Evolutionary conservation across 495 filamentous ascomycete species (phyloP).

Genomic region (Sporormia fimetaria): DNA sequence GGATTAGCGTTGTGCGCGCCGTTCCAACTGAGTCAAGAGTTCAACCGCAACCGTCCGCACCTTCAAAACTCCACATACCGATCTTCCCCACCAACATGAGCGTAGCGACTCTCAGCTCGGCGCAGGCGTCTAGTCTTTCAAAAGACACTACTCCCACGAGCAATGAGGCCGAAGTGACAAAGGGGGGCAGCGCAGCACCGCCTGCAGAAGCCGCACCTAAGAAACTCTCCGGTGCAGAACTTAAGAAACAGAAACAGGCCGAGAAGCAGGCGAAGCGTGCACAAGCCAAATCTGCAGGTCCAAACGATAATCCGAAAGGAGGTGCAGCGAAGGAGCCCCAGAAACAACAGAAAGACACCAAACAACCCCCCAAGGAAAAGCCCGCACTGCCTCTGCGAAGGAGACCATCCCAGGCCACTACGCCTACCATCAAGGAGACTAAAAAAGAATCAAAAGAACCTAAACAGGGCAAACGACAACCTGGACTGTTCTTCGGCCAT

Average conservation of each 20-base stretch:
- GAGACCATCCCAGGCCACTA: constrained; percentile 37
- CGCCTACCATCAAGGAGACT: constrained; percentile 20
- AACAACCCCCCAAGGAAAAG: constrained; percentile 36
- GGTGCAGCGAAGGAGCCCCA: constrained; percentile 8
- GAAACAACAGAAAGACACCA: constrained; percentile 32
- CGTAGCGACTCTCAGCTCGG: no score
- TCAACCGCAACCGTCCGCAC: no score
- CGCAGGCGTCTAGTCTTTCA: no score
- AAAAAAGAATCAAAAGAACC: constrained; percentile 36
- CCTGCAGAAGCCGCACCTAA: constrained; percentile 1
- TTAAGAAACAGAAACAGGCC: constrained; percentile 25
- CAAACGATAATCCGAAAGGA: constrained; percentile 24
- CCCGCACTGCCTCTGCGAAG: constrained; percentile 28
- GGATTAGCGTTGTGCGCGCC: no score
- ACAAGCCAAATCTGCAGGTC: neutral
- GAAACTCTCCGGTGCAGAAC: constrained; percentile 21
- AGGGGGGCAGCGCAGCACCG: constrained; percentile 1
- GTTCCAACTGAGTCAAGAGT: no score
- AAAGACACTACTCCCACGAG: no score
- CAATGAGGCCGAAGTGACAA: constrained; percentile 1
- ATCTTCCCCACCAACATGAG: no score
- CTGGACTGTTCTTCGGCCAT: constrained; percentile 67
- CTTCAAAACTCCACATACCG: no score
- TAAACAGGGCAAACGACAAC: constrained; percentile 51
- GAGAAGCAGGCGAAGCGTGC: constrained; percentile 34